Evolutionary conservation across 2,329 filamentous ascomycete genomes (phyloP), one percentile per base, ranked within the genome.

Genomic region (Alternaria burnsii): DNA sequence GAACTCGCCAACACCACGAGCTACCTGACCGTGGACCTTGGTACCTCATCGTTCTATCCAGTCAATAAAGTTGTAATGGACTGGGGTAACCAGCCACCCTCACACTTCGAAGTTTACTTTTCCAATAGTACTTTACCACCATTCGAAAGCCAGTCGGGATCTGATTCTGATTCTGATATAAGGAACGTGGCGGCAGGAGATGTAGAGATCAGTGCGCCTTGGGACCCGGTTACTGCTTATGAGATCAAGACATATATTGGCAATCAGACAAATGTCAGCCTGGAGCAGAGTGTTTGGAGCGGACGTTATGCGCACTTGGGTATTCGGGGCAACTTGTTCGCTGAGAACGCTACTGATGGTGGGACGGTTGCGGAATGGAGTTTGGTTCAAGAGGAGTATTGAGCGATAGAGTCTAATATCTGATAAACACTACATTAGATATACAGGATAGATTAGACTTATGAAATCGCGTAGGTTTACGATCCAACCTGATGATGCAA

Each of bases 21-120:
- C 28, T 84, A 84, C 4, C 70, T 91, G 14, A 87, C 86, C 1
- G 83, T 92, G 43, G 81, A 86, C 24, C 79, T 88, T 3, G 64
- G 75, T 0, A 51, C 65, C 16, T 51, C 59, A 43, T 26, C 79
- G 2, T 79, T 77, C 56, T 72, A 80, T 22, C 82, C 79, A 0
- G 77, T 87, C 47, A 76, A 76, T 0, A 81, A 81, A 1, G 80
- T 90, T 58, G 78, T 79, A 47, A 89, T 89, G 71, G 86, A 89
- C 72, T 90, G 86, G 87, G 87, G 83, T 0, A 78, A 84, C 52
- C 77, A 81, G 2, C 87, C 87, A 0, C 87, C 88, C 0, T 69
- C 74, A 2, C 82, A 81, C 57, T 88, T 83, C 53, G 81, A 78
- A 1, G 81, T 90, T 2, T 80, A 83, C 10, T 84, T 90, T 72